These are phyloP conservation scores for Cenchrus purpureus DNA, from an alignment of 176 grass and related monocot species.

Conservation along the genomic window DNA sequence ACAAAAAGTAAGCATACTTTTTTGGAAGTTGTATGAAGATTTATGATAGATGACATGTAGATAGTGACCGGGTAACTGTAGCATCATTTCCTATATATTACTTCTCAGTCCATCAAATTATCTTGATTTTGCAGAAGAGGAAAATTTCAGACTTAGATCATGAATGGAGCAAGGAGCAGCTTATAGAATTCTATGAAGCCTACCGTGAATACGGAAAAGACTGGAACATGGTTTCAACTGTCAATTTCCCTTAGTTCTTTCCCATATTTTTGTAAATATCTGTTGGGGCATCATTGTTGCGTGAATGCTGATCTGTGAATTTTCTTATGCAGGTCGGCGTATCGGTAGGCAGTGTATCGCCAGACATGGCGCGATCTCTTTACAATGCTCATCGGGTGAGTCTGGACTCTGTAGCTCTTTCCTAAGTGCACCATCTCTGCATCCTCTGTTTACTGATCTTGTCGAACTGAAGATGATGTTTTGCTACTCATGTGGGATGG, in stretches of 20 bases:
- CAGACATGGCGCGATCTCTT: constrained; percentile 52
- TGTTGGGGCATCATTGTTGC: not conserved
- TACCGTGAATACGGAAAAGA: constrained; percentile 63
- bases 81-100: constrained; percentile 15
- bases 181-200: constrained; percentile 60
- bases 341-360: constrained; percentile 39
- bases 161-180: constrained; percentile 60
- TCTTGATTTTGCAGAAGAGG: constrained; percentile 47
- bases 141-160: constrained; percentile 56
- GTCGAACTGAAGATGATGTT: constrained; percentile 23
- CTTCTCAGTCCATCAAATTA: constrained; percentile 5
- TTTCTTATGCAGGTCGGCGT: constrained; percentile 46
- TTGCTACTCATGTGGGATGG: constrained; percentile 23
- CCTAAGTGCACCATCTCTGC: constrained; percentile 14
- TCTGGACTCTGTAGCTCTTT: constrained; percentile 21
- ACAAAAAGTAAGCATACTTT: constrained; percentile 54
- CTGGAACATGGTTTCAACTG: constrained; percentile 58
- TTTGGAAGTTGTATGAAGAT: constrained; percentile 27
- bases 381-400: constrained; percentile 58
- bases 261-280: not conserved
- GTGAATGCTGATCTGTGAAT: constrained; percentile 19
- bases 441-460: not conserved
- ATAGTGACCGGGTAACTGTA: constrained; percentile 23
- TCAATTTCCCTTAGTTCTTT: not conserved
- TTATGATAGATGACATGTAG: constrained; percentile 17